Conservation (phyloP, 306 rosid genomes). For the Fagus crenata region DNA sequence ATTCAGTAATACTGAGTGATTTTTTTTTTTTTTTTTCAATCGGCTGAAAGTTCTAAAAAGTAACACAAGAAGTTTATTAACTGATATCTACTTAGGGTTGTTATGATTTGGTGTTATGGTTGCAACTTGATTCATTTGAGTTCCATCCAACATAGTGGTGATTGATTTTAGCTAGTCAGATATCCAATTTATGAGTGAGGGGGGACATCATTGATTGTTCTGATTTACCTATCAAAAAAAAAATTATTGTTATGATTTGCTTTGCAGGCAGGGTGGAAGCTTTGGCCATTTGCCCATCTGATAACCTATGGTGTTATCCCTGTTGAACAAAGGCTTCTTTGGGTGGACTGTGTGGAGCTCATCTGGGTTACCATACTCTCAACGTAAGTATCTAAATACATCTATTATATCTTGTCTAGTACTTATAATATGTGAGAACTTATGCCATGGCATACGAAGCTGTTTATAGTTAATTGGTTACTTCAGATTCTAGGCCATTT, state of each 20-base stretch:
- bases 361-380: constrained; percentile 98
- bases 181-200: constrained; percentile 1
- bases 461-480: neutral
- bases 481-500: neutral
- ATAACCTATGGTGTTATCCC: constrained; percentile 90
- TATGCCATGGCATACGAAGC: neutral
- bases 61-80: neutral
- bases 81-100: neutral
- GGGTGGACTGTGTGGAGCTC: constrained; percentile 97
- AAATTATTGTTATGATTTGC: constrained; percentile 20
- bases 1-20: neutral
- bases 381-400: constrained; percentile 59
- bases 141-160: neutral
- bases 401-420: constrained; percentile 15
- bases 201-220: neutral
- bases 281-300: constrained; percentile 99
- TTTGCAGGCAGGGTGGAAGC: constrained; percentile 94
- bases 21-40: neutral
- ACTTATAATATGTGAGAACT: constrained; percentile 4
- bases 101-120: neutral
- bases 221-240: neutral
- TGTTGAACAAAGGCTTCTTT: constrained; percentile 93
- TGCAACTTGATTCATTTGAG: neutral
- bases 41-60: neutral
- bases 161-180: neutral